Base-by-base conservation (phyloP, 345 rosid genomes). In the Aquilaria sinensis region DNA sequence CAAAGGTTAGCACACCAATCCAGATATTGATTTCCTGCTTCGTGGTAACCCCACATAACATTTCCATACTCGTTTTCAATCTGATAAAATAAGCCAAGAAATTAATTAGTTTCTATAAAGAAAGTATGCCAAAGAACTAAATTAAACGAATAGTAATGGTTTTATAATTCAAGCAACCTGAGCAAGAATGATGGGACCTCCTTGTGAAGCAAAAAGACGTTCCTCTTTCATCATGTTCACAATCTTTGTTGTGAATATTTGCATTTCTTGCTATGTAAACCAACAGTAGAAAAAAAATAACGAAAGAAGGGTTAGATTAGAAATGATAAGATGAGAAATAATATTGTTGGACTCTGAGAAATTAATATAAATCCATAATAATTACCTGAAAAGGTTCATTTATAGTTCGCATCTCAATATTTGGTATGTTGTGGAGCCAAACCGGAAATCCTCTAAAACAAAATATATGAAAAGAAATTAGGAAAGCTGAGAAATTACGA, bases 21-120 rank as follows among this genome's bases (percentile, higher is more conserved):
- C 0, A 86, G 0, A 52, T 89, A 89, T 10, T 76, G 76, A 43
- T 81, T 78, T 5, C 95, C 98, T 23, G 71, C 78, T 6, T 75
- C 86, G 33, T 78, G 85, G 63, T 86, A 85, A 0, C 75, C 10
- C 0, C 70, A 58, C 56, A 80, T 79, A 41, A 86, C 72, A 53
- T 89, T 79, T n/a, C 92, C 95, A 13, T 83, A 89, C 52, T 92
- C 98, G 34, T 92, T 92, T 70, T 92, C 96, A 12, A 92, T 84
- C 94, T 90, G 52, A 51, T 13, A 45, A 58, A 46, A 14, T 0
- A 16, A 16, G 0, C 23, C 23, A 16, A 16, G 23, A 16, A 16
- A 16, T 16, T 16, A 16, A 16, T 16, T 1, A 33, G 11, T 16
- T 23, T 11, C 15, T 1, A 37, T 57, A 45, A 3, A 43, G 2